Evolutionary conservation across 2,329 filamentous ascomycete genomes (phyloP).

Genomic region (Venturiaceae sp.): DNA sequence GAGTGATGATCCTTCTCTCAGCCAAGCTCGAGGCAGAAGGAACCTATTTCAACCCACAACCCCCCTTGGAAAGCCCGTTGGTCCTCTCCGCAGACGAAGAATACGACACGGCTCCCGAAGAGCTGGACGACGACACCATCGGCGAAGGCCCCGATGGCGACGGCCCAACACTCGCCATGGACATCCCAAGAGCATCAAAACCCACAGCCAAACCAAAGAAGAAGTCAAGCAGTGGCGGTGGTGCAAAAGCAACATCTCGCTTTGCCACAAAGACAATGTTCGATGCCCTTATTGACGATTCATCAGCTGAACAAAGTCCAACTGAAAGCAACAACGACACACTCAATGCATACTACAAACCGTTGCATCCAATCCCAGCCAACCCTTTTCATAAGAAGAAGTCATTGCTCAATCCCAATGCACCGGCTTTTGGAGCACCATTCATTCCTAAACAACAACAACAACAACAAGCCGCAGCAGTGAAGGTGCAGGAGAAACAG

Average conservation of each 20-base stretch:
- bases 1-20: slow-evolving; percentile 46
- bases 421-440: background rate
- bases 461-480: too few relatives aligned
- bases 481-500: background rate
- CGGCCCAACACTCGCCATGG: background rate
- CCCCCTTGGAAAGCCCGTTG: too few relatives aligned
- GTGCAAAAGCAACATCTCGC: background rate
- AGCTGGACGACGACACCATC: background rate
- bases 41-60: too few relatives aligned
- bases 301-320: background rate
- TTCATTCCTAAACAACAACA: background rate
- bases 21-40: slow-evolving; percentile 37
- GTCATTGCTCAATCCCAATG: background rate
- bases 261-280: slow-evolving; percentile 6
- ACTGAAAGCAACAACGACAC: too few relatives aligned
- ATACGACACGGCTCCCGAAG: slow-evolving; percentile 1
- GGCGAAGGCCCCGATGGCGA: background rate
- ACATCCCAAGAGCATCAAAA: background rate
- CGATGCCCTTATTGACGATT: slow-evolving; percentile 10
- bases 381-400: background rate
- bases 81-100: slow-evolving; percentile 2
- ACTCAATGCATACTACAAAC: too few relatives aligned
- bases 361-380: too few relatives aligned
- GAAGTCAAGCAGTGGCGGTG: background rate
- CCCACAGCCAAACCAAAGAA: background rate